Percentiles rank a stretch among this genome's conserved stretches.
Evolutionary conservation across 1,284 basidiomycete species (phyloP).

Genomic region (Ustilago sp.): DNA sequence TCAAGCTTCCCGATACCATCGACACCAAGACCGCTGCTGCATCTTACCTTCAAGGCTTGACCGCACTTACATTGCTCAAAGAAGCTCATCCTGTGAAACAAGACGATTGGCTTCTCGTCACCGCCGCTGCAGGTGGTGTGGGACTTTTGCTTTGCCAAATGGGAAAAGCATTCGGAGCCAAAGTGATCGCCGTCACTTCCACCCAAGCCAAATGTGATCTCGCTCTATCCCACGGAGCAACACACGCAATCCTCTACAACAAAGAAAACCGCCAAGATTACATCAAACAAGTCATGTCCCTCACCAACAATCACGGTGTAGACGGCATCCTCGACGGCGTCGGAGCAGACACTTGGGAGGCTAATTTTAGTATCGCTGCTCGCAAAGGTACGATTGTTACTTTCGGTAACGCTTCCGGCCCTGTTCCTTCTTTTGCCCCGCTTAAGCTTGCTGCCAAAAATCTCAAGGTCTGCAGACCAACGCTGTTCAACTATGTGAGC

Average conservation of each 20-base stretch:
- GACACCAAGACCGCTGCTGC: conserved; percentile 79
- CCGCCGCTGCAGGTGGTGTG: conserved; percentile 86
- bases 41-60: conserved; percentile 80
- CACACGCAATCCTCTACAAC: conserved; percentile 86
- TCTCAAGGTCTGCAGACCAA: conserved; percentile 74
- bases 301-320: conserved; percentile 82
- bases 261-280: conserved; percentile 42
- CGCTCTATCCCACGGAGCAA: conserved; percentile 84
- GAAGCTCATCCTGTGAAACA: conserved; percentile 85
- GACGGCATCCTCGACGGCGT: conserved; percentile 93
- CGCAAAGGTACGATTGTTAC: conserved; percentile 76
- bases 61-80: conserved; percentile 81
- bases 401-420: conserved; percentile 90
- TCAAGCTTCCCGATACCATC: conserved; percentile 73
- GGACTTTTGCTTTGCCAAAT: conserved; percentile 73
- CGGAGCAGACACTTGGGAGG: conserved; percentile 74
- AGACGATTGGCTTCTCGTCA: conserved; percentile 77
- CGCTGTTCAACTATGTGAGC: conserved; percentile 71
- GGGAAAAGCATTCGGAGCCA: conserved; percentile 77
- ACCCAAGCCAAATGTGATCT: conserved; percentile 84
- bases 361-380: conserved; percentile 80
- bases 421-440: conserved; percentile 76
- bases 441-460: conserved; percentile 84
- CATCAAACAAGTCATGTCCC: conserved; percentile 70
- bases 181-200: conserved; percentile 94